Conservation (phyloP, 768 basidiomycete genomes). For the Pleurotus giganteus region DNA sequence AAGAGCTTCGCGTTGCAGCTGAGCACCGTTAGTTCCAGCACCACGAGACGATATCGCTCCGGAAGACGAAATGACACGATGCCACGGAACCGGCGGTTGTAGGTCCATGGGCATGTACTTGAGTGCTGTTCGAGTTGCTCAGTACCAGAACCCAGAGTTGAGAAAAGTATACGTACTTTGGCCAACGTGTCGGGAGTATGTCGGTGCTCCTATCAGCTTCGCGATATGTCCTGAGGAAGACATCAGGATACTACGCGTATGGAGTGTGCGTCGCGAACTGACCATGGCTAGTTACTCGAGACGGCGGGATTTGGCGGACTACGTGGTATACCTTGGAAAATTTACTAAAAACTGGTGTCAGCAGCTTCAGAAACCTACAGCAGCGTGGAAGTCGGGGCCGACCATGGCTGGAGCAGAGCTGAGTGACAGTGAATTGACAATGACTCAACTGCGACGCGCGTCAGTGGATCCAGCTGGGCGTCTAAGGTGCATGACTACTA, state of each 20-base stretch:
- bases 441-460: no score
- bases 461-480: no score
- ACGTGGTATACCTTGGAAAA: neutral
- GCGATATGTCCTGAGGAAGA: slow-evolving; percentile 65
- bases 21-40: slow-evolving; percentile 78
- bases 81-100: slow-evolving; percentile 75
- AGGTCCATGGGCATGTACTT: slow-evolving; percentile 65
- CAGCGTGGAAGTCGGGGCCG: slow-evolving; percentile 6
- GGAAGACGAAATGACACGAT: slow-evolving; percentile 69
- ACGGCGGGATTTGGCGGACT: slow-evolving; percentile 1
- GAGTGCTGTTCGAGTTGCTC: slow-evolving; percentile 48
- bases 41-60: slow-evolving; percentile 82
- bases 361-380: neutral
- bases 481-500: no score
- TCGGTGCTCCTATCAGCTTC: slow-evolving; percentile 77
- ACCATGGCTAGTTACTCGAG: slow-evolving; percentile 4
- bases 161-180: slow-evolving; percentile 50
- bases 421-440: no score
- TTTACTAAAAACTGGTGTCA: neutral
- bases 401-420: slow-evolving; percentile 2
- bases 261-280: neutral
- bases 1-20: slow-evolving; percentile 70
- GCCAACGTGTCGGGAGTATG: slow-evolving; percentile 77
- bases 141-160: neutral
- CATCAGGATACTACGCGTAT: no score